These are phyloP conservation scores for Candida palmyrensis DNA, from an alignment of 805 yeast species.

Conservation along the genomic window DNA sequence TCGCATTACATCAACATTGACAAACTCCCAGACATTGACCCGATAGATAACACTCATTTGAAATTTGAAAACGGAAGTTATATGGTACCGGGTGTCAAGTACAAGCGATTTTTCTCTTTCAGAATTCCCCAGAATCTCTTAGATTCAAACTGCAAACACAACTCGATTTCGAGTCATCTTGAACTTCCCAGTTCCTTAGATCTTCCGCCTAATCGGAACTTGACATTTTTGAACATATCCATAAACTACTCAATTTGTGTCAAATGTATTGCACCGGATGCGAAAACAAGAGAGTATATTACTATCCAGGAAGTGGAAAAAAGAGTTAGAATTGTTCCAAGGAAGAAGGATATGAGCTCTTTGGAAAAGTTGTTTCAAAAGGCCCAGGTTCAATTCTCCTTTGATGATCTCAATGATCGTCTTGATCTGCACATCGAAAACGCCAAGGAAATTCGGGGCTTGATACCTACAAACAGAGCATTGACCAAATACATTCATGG, in stretches of 20 bases:
- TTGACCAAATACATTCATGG: background rate
- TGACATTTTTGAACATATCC: constrained; percentile 2
- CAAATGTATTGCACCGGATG: constrained; percentile 2
- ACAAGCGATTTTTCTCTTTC: constrained; percentile 37
- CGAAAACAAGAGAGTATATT: background rate
- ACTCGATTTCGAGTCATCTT: background rate
- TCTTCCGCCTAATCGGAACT: background rate
- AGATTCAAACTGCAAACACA: constrained; percentile 12
- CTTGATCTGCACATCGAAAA: background rate
- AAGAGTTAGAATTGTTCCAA: constrained; percentile 1
- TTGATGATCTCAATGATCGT: background rate
- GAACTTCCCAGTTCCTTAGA: constrained; percentile 1
- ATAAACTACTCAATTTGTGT: constrained; percentile 1
- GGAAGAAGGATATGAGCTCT: background rate
- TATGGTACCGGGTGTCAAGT: constrained; percentile 25
- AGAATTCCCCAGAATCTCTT: constrained; percentile 32
- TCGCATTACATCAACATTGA: background rate
- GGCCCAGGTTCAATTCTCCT: constrained; percentile 1
- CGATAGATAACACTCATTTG: constrained; percentile 24
- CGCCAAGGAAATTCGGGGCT: constrained; percentile 1
- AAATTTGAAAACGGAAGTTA: constrained; percentile 17
- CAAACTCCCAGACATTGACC: constrained; percentile 17
- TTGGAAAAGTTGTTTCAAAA: constrained; percentile 1
- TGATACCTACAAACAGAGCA: background rate
- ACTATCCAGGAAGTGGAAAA: background rate